A percentile compares a stretch with the other conserved stretches of the same genome.
Conservation (phyloP, 2,329 filamentous ascomycete genomes). For the Neofusicoccum cordaticola region DNA sequence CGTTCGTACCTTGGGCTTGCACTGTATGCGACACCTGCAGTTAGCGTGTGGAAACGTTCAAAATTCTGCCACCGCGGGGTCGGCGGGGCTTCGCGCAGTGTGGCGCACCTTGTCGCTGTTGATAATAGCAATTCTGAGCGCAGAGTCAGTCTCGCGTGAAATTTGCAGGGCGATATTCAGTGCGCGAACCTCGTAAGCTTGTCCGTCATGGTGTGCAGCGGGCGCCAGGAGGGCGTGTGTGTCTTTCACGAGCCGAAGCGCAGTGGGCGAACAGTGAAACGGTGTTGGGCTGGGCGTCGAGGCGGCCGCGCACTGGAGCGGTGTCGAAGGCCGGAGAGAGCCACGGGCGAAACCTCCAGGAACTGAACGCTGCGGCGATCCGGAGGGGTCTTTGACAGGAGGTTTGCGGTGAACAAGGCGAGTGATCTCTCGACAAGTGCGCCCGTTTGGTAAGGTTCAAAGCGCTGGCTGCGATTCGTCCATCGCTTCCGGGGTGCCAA, state of each 20-base stretch:
- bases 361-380: slow-evolving; percentile 14
- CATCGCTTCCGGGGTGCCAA: background rate
- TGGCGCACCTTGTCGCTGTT: slow-evolving; percentile 87
- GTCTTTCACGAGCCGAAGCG: background rate
- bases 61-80: slow-evolving; percentile 27
- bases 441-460: background rate
- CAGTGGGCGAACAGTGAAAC: slow-evolving; percentile 1
- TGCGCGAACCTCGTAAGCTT: slow-evolving; percentile 81
- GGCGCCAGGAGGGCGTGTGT: background rate
- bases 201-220: slow-evolving; percentile 68
- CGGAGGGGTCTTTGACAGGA: slow-evolving; percentile 13
- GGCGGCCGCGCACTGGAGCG: background rate
- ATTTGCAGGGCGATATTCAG: background rate
- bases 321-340: background rate
- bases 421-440: background rate
- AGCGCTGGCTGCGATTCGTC: background rate
- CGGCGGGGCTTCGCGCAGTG: slow-evolving; percentile 17
- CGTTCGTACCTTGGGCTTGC: slow-evolving; percentile 74
- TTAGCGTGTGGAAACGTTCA: slow-evolving; percentile 19
- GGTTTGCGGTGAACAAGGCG: slow-evolving; percentile 2
- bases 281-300: slow-evolving; percentile 11
- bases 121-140: slow-evolving; percentile 89
- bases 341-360: slow-evolving; percentile 1
- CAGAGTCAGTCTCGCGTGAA: slow-evolving; percentile 11
- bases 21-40: slow-evolving; percentile 50